Evolutionary conservation across 2,329 filamentous ascomycete genomes (phyloP).

Genomic region (Xylariaceae sp.): DNA sequence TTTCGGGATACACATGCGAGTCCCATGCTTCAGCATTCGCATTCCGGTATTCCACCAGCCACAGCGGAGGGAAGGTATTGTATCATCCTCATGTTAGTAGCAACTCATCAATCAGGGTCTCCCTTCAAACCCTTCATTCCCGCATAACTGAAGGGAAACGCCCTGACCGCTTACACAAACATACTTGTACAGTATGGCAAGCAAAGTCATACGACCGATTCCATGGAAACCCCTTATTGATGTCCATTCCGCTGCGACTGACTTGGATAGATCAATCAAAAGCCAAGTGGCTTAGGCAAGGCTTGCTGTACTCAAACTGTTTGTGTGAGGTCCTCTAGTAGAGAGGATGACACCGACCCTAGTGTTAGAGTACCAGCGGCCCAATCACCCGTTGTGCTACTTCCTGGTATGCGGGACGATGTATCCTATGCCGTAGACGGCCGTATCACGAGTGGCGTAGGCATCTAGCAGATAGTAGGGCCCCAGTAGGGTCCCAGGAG

Average conservation of each 20-base stretch:
- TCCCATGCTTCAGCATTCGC: constrained; percentile 14
- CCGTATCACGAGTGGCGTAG: constrained; percentile 19
- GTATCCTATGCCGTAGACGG: constrained; percentile 21
- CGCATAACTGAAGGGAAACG: too few species aligned
- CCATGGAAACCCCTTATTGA: background rate
- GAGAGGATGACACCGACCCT: background rate
- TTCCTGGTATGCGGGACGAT: constrained; percentile 11
- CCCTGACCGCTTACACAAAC: too few species aligned
- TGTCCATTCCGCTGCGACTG: background rate
- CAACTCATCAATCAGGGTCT: background rate
- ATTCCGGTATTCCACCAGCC: constrained; percentile 10
- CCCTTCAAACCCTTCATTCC: background rate
- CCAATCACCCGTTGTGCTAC: constrained; percentile 18
- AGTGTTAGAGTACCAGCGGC: background rate
- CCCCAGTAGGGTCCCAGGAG: too few species aligned
- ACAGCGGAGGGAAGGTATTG: background rate
- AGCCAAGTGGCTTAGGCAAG: background rate
- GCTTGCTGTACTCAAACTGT: background rate
- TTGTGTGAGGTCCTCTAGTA: background rate
- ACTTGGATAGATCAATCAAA: background rate
- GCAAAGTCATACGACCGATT: background rate
- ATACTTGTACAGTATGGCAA: background rate
- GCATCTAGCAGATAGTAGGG: background rate
- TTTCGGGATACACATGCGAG: constrained; percentile 17
- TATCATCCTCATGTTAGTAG: background rate